Base-by-base conservation (phyloP, 768 basidiomycete genomes). In the Leucocoprinus leucothites region DNA sequence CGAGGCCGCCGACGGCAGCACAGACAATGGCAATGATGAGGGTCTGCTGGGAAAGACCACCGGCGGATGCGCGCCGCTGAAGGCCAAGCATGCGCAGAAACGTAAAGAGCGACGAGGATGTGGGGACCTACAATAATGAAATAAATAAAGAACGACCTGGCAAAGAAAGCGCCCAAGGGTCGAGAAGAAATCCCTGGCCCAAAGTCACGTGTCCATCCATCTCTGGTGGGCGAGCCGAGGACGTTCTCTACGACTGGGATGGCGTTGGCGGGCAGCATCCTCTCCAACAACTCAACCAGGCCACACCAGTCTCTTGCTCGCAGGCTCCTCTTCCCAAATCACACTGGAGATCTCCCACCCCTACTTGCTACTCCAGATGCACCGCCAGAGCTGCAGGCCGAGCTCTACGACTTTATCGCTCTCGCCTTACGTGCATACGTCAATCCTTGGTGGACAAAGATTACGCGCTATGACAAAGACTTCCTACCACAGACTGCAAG, bases 361-460 rank as follows among this genome's bases (percentile, higher is more conserved):
- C 69, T 89, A 21, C 78, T 89, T 54, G 66, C 71, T 24, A 70
- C 78, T 0, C 70, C 74, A 0, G 53, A 63, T 11, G 72, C 73
- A 8, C 69, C 77, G 0, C 74, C 76, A 21, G 84, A 88, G 46
- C 79, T 94, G 56, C 77, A 80, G 53, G 74, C 78, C 4, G 87
- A 89, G 64, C 68, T 89, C 3, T 92, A 93, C 64, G 87, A 93
- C 69, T 76, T 92, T 56, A 75, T 92, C 28, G 91, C 92, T 0
- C 85, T 93, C 56, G 80, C 85, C 9, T 77, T 94, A 21, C 80
- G 91, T 31, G 90, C 90, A 5, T 88, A 79, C 63, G 82, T 94
- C 35, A 81, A 84, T 45, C 86, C 89, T 1, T 94, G 91, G 92
- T 94, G 91, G 89, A 77, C 87, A 28, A 89, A 84, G 63, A 78